phyloP scores from a whole-genome alignment of 2,329 filamentous ascomycete species.

The Pyricularia pennisetigena region DNA sequence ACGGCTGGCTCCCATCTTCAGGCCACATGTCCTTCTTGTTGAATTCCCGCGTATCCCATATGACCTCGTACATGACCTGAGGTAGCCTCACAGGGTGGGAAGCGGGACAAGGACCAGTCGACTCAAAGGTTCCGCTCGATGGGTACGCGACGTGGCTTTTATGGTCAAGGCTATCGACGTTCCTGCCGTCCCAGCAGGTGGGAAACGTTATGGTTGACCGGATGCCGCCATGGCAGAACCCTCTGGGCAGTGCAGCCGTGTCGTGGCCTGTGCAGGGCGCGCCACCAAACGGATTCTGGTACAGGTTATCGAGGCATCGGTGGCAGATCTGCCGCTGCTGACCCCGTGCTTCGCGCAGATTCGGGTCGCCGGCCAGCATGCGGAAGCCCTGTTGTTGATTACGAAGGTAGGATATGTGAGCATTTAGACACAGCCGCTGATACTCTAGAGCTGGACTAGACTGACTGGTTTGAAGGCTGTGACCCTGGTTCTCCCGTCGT shows the following conservation, averaged over 20 bases:
- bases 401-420: not conserved
- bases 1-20: conserved; percentile 18
- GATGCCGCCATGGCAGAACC: conserved; percentile 27
- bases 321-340: conserved; percentile 18
- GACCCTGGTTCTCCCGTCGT: conserved; percentile 25
- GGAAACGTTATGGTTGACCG: conserved; percentile 32
- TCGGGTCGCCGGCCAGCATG: conserved; percentile 24
- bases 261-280: conserved; percentile 16
- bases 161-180: conserved; percentile 36
- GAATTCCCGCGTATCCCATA: conserved; percentile 29
- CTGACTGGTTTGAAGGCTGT: conserved; percentile 30
- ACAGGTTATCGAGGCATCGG: conserved; percentile 14
- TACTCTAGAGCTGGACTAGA: conserved; percentile 1
- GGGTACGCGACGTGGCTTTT: conserved; percentile 35
- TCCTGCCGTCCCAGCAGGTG: conserved; percentile 44
- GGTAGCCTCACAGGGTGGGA: conserved; percentile 31
- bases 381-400: conserved; percentile 21
- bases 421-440: not conserved
- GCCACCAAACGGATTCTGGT: conserved; percentile 14
- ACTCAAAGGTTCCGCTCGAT: conserved; percentile 16
- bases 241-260: conserved; percentile 25
- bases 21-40: conserved; percentile 23
- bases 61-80: conserved; percentile 35
- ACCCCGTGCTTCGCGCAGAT: conserved; percentile 9
- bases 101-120: conserved; percentile 23